Conservation (phyloP, 306 rosid genomes). For the Hippophae rhamnoides region DNA sequence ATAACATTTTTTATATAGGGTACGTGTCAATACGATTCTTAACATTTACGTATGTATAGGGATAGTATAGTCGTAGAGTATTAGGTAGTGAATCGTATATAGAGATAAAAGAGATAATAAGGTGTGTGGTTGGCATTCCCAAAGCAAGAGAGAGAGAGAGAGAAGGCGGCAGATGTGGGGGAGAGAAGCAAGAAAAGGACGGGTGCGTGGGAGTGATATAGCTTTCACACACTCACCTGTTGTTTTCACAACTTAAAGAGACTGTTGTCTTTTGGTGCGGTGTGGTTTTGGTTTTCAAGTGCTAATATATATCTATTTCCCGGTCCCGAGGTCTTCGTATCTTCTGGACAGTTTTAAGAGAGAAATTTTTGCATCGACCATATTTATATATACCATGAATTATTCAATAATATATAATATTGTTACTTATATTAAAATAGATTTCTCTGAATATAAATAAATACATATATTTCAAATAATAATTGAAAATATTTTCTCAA, state of each 20-base stretch:
- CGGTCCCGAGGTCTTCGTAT: slow-evolving; percentile 10
- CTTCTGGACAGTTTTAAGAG: slow-evolving; percentile 26
- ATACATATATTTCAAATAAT: too few relatives aligned
- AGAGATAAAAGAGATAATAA: slow-evolving; percentile 9
- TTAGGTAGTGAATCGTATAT: slow-evolving; percentile 13
- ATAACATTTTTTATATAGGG: too few relatives aligned
- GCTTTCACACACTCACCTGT: slow-evolving; percentile 94
- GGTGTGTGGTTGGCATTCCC: slow-evolving; percentile 58
- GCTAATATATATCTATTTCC: not conserved
- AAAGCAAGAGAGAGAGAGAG: slow-evolving; percentile 26
- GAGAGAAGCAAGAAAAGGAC: slow-evolving; percentile 99
- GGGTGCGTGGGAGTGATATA: slow-evolving; percentile 98
- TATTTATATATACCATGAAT: too few relatives aligned
- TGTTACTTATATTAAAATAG: too few relatives aligned
- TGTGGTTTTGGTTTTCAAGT: slow-evolving; percentile 17
- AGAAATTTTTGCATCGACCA: too few relatives aligned
- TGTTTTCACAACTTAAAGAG: slow-evolving; percentile 65
- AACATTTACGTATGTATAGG: not conserved
- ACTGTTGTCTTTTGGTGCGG: slow-evolving; percentile 58
- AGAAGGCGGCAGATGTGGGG: slow-evolving; percentile 97
- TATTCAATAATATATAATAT: too few relatives aligned
- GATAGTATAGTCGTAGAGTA: not conserved
- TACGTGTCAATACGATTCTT: too few relatives aligned
- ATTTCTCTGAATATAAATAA: too few relatives aligned
- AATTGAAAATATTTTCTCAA: too few relatives aligned